Conservation (phyloP, 345 rosid genomes). For the Kernera saxatilis region DNA sequence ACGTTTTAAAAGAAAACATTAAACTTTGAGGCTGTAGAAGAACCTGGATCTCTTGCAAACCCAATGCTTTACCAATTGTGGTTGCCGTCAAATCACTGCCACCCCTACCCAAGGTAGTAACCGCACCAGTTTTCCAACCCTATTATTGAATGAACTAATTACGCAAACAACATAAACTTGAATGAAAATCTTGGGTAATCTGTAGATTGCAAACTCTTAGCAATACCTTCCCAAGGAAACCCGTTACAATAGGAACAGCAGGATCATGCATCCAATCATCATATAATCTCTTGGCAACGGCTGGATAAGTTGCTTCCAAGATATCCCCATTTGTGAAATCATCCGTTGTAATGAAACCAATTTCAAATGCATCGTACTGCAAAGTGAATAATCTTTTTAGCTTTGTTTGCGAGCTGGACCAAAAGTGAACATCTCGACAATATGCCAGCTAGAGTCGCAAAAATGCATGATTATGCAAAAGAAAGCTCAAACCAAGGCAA, state of each 20-base stretch:
- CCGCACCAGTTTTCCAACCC: constrained; percentile 95
- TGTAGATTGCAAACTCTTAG: not conserved
- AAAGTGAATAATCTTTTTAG: constrained; percentile 13
- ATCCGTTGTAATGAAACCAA: constrained; percentile 94
- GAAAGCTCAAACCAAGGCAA: constrained; percentile 13
- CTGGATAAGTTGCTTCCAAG: constrained; percentile 94
- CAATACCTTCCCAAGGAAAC: constrained; percentile 92
- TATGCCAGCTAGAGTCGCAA: not conserved
- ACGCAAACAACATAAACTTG: not conserved
- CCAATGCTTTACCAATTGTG: constrained; percentile 92
- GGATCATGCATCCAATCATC: constrained; percentile 76
- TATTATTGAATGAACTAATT: constrained; percentile 23
- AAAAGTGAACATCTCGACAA: not conserved
- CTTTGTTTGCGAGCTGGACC: not conserved
- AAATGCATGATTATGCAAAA: not conserved
- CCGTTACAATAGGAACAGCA: constrained; percentile 93
- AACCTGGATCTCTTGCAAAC: constrained; percentile 96
- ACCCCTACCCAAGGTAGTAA: constrained; percentile 95
- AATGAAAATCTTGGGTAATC: not conserved
- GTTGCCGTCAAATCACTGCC: constrained; percentile 99
- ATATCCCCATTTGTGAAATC: constrained; percentile 98
- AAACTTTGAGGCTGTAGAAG: constrained; percentile 3
- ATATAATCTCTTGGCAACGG: constrained; percentile 80
- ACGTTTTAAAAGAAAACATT: not conserved
- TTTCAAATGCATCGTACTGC: constrained; percentile 97